Conservation (phyloP, 2,329 filamentous ascomycete species). For the Bipolaris oryzae region DNA sequence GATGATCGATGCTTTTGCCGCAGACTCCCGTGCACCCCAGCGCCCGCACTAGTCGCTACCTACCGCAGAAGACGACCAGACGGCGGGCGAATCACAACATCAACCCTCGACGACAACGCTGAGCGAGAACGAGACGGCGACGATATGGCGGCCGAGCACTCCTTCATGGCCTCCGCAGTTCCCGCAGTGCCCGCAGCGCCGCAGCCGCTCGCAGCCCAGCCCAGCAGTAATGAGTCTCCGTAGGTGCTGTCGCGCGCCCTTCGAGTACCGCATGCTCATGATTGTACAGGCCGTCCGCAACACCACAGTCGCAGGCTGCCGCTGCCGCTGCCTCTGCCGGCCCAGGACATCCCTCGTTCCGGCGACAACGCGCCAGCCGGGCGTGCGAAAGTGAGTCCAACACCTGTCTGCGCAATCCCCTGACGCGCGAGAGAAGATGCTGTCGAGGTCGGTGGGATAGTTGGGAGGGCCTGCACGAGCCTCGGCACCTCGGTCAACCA, state of each 20-base stretch:
- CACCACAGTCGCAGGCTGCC: conserved; percentile 9
- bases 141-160: conserved; percentile 47
- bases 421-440: conserved; percentile 12
- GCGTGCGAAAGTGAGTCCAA: conserved; percentile 48
- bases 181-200: conserved; percentile 36
- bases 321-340: conserved; percentile 13
- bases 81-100: conserved; percentile 25
- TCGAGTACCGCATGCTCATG: conserved; percentile 18
- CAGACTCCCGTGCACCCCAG: conserved; percentile 15
- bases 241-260: conserved; percentile 32
- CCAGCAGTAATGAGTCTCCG: conserved; percentile 42
- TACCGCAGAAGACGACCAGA: conserved; percentile 13
- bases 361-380: conserved; percentile 46
- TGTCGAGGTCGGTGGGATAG: conserved; percentile 25
- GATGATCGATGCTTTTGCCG: conserved; percentile 11
- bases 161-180: conserved; percentile 46
- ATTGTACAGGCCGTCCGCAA: conserved; percentile 24
- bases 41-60: conserved; percentile 15
- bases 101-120: conserved; percentile 20
- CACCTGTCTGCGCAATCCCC: conserved; percentile 13
- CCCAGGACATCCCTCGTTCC: conserved; percentile 42
- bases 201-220: conserved; percentile 41
- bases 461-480: conserved; percentile 28
- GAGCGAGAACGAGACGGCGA: conserved; percentile 4
- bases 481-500: conserved; percentile 44